phyloP scores from a whole-genome alignment of 805 yeast species.

The Wickerhamiella parazyma region DNA sequence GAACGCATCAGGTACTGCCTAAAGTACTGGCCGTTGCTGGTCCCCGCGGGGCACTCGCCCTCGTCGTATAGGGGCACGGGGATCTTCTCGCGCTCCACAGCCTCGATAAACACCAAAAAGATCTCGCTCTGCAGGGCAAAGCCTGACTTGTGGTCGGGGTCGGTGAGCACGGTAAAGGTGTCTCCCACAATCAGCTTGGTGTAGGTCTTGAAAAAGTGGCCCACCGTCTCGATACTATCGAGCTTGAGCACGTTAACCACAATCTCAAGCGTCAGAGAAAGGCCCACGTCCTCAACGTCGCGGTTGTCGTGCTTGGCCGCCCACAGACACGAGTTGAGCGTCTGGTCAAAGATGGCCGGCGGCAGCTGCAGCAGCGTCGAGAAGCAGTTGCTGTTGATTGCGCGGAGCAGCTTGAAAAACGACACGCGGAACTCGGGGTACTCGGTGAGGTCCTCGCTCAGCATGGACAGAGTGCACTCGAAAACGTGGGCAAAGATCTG shows the following conservation, averaged over 20 bases:
- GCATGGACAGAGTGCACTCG: conserved; percentile 90
- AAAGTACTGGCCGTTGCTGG: conserved; percentile 64
- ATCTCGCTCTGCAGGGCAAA: conserved; percentile 78
- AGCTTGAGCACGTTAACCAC: conserved; percentile 70
- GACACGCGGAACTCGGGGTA: conserved; percentile 97
- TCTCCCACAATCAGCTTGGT: conserved; percentile 83
- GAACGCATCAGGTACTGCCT: conserved; percentile 70
- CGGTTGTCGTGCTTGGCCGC: conserved; percentile 95
- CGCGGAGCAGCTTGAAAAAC: conserved; percentile 78
- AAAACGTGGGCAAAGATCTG: conserved; percentile 79
- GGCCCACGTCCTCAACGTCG: conserved; percentile 89
- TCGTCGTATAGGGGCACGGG: conserved; percentile 62
- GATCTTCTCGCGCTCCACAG: conserved; percentile 66
- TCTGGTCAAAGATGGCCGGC: conserved; percentile 79
- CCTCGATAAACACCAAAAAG: conserved; percentile 66
- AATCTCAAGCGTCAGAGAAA: conserved; percentile 69
- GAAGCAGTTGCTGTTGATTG: conserved; percentile 74
- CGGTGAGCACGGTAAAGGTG: conserved; percentile 85
- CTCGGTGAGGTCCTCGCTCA: conserved; percentile 86
- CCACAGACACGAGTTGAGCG: conserved; percentile 92
- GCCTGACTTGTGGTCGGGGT: conserved; percentile 95
- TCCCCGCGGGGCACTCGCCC: conserved; percentile 76
- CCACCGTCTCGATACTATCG: conserved; percentile 49
- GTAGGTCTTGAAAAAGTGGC: conserved; percentile 77
- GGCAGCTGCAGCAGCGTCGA: conserved; percentile 77